These are phyloP conservation scores for Antitrichia curtipendula DNA, from an alignment of 225 moss, liverwort and hornwort species.

Conservation along the genomic window DNA sequence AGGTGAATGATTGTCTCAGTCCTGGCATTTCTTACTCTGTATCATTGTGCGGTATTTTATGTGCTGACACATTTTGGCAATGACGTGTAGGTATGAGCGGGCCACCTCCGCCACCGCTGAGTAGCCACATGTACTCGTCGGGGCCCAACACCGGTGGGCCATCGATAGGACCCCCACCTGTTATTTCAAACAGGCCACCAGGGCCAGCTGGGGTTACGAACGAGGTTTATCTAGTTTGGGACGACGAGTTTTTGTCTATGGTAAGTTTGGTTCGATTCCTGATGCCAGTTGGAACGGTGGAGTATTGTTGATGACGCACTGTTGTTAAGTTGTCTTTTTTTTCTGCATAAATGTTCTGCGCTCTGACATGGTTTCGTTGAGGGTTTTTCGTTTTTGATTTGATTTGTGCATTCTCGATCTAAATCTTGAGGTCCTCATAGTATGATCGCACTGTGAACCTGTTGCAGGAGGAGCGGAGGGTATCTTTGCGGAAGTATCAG, in stretches of 20 bases:
- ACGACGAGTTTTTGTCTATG: slow-evolving; percentile 86
- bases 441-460: not conserved
- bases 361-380: not conserved
- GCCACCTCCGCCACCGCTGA: slow-evolving; percentile 42
- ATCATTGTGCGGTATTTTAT: not conserved
- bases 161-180: slow-evolving; percentile 94
- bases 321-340: not conserved
- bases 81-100: slow-evolving; percentile 22
- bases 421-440: not conserved
- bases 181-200: slow-evolving; percentile 92
- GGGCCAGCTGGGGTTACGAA: slow-evolving; percentile 44
- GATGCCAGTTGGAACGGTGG: not conserved
- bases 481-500: slow-evolving; percentile 67
- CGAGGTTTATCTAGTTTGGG: slow-evolving; percentile 96
- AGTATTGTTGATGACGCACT: not conserved
- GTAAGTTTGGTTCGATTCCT: slow-evolving; percentile 8
- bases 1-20: not conserved
- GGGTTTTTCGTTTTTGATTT: not conserved
- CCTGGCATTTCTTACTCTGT: not conserved
- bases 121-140: slow-evolving; percentile 91
- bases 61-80: not conserved
- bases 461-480: slow-evolving; percentile 74
- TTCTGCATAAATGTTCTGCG: not conserved
- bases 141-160: slow-evolving; percentile 93
- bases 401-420: not conserved